A percentile compares a stretch with the other conserved stretches of the same genome.
Evolutionary conservation across 2,329 filamentous ascomycete species (phyloP).

Genomic region (Diaporthe caulivora): DNA sequence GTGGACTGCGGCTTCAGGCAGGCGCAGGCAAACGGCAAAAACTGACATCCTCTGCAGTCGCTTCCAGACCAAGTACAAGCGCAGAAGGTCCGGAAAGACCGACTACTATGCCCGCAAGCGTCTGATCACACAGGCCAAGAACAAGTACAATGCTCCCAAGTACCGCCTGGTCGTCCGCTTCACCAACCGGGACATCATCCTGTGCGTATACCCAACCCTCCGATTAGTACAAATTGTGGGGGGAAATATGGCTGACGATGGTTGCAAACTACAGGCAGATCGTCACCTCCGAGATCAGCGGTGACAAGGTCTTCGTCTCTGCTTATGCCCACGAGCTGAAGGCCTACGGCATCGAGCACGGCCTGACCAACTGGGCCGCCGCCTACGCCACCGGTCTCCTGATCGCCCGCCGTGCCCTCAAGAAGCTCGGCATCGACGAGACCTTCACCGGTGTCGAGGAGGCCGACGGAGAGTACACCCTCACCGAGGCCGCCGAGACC

Average conservation of each 20-base stretch:
- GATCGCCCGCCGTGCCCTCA: conserved; percentile 94
- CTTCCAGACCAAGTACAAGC: conserved; percentile 99
- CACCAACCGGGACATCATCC: conserved; percentile 87
- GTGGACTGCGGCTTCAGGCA: not conserved
- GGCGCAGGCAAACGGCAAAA: not conserved
- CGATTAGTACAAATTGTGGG: not conserved
- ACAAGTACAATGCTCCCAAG: conserved; percentile 99
- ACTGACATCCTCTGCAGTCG: conserved; percentile 68
- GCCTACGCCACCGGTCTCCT: conserved; percentile 97
- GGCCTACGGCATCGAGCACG: conserved; percentile 97
- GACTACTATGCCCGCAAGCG: conserved; percentile 99
- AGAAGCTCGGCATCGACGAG: conserved; percentile 96
- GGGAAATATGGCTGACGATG: conserved; percentile 18
- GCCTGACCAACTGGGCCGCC: conserved; percentile 99
- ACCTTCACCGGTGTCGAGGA: conserved; percentile 97
- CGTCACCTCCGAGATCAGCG: conserved; percentile 93
- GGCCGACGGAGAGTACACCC: conserved; percentile 92
- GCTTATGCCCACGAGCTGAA: conserved; percentile 98
- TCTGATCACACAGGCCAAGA: conserved; percentile 99
- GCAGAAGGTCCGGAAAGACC: conserved; percentile 95
- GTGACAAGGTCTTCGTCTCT: conserved; percentile 94
- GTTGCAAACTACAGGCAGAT: conserved; percentile 87
- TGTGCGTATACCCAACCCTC: conserved; percentile 32
- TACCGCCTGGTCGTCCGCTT: conserved; percentile 99
- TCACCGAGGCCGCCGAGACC: conserved; percentile 94